Evolutionary conservation across 176 grass and related monocot genomes (phyloP), one percentile per base, ranked within the genome.

Genomic region (Eleusine coracana): DNA sequence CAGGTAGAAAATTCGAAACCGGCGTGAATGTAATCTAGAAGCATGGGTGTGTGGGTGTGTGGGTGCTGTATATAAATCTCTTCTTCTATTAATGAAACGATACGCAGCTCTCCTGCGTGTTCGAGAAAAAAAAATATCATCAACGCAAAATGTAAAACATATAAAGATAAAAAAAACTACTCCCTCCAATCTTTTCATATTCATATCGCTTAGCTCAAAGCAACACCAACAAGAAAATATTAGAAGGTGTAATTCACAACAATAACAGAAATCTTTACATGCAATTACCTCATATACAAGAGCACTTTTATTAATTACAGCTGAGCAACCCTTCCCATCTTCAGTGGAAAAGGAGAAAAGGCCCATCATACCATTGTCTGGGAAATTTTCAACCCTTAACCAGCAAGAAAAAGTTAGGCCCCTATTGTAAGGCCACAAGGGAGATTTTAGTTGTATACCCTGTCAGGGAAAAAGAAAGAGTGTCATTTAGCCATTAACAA

Each of bases 331-430:
- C 75, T 89, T 98, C 85, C 91, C 89, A 87, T 89, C 86, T 83
- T 98, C 96, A 21, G 91, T 95, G 64, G 93, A 89, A 81, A 98
- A 98, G 45, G 92, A 95, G 86, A 95, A 95, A 90, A 98, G 91
- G 2, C 96, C 96, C 96, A 98, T 95, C 85, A 93, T 91, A 63
- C 89, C 87, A 76, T 82, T 93, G 67, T 98, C 91, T 27, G 87
- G 91, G 56, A 98, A 91, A 72, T 82, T 89, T 87, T 98, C 96
- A 39, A 95, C 87, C 81, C 96, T 91, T 41, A 98, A 74, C 96
- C 96, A 98, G 82, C 92, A 98, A 61, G 87, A 98, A 61, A 98
- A 98, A 13, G 96, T 92, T 76, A 98, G 87, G 52, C 92, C 96
- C 84, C 79, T 95, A 74, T 90, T 95, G 83, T 88, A 91, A 77